Percentiles rank a stretch among this genome's conserved stretches.
These are phyloP conservation scores for Starmera dryadoides DNA, from an alignment of 805 yeast genomes.

Conservation along the genomic window DNA sequence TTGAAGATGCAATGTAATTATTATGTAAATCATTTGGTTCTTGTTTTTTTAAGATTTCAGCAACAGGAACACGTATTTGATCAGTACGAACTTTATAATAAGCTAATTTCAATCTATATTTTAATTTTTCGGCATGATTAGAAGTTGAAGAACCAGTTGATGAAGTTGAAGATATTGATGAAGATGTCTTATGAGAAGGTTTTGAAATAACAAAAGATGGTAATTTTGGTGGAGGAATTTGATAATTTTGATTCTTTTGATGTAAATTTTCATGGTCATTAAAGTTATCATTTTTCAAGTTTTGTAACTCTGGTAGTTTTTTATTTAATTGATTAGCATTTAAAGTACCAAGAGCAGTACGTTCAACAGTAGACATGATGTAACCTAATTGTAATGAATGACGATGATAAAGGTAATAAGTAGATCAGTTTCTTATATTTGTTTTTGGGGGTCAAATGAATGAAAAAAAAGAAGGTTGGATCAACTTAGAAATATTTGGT, in stretches of 20 bases:
- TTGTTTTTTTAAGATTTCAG: slow-evolving; percentile 19
- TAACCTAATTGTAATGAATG: background rate
- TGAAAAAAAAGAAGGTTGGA: too few relatives aligned
- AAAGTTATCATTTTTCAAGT: slow-evolving; percentile 1
- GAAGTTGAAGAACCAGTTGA: background rate
- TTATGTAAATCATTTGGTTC: background rate
- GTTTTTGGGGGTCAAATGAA: background rate
- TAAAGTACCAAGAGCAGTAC: slow-evolving; percentile 13
- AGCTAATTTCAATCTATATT: slow-evolving; percentile 42
- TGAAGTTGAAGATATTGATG: background rate
- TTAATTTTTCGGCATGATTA: slow-evolving; percentile 32
- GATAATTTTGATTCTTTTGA: slow-evolving; percentile 2
- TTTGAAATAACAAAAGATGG: background rate
- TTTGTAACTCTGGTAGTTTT: slow-evolving; percentile 4
- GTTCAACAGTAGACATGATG: slow-evolving; percentile 13
- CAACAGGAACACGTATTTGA: slow-evolving; percentile 30
- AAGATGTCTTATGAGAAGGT: background rate
- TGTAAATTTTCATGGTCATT: background rate
- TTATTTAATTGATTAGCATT: slow-evolving; percentile 12
- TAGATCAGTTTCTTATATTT: background rate
- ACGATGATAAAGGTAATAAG: background rate
- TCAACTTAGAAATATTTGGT: too few relatives aligned
- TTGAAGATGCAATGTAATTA: background rate
- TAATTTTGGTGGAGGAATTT: slow-evolving; percentile 2
- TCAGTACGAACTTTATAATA: slow-evolving; percentile 44